Base-by-base conservation (phyloP, 495 filamentous ascomycete species). In the Sphaerosporella brunnea region DNA sequence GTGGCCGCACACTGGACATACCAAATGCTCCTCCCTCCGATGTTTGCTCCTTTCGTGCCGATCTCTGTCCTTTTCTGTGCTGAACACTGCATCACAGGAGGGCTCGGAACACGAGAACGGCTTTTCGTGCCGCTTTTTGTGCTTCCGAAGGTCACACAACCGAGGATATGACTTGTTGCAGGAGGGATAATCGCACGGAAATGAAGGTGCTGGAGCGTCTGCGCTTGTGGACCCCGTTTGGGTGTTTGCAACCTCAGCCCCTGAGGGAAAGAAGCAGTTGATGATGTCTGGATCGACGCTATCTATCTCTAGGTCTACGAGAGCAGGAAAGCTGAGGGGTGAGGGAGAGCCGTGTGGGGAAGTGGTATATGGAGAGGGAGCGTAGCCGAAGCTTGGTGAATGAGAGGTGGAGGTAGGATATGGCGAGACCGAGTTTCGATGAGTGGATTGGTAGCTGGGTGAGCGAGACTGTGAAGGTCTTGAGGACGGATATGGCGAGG, bases 71-170 rank as follows among this genome's bases (percentile, higher is more conserved):
- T 59, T 59, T 7, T 23, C 15, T 0, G 56, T 47, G 1, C 36
- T 35, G 10, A 52, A 59, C 0, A 36, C 41, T 0, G 11, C 10
- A 1, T 36, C 11, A 34, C 56, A 59, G 3, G 0, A 36, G 1
- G 15, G 0, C 19, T 20, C 28, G 2, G 16, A 20, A 9, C 55
- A 59, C 0, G 8, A 2, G 11, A 54, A 58, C 1, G 53, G 48
- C 26, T 58, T 58, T 0, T n/a, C 5, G 9, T 58, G 55, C 0
- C 55, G 28, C 24, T 54, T 58, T 18, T 51, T 52, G 19, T 52
- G 51, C n/a, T 58, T 52, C 0, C 32, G 16, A 30, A 55, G 23
- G 24, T 58, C 55, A 20, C 55, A 58, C 0, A 26, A 23, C 0
- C 55, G 43, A 7, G 32, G 38, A 8, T 37, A 58, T 0, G 28